A percentile compares a stretch with the other conserved stretches of the same genome.
phyloP scores from a whole-genome alignment of 305 asterid genomes.

The Solanum hybrid region DNA sequence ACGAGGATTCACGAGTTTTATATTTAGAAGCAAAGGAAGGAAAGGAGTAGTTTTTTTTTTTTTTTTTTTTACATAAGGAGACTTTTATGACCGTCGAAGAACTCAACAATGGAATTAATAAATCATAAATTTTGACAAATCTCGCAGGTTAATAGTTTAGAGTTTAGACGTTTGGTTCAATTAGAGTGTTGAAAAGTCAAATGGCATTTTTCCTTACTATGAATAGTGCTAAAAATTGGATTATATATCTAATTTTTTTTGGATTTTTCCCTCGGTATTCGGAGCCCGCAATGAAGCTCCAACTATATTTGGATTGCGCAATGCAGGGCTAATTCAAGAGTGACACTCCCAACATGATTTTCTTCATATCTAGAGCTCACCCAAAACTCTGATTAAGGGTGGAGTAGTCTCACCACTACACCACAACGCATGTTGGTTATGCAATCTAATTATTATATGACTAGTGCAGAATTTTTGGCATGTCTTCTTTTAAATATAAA shows the following conservation, averaged over 20 bases:
- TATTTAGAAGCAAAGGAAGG: background rate
- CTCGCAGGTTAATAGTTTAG: background rate
- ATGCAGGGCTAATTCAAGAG: background rate
- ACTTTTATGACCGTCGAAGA: background rate
- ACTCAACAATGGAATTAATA: background rate
- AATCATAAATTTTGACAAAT: background rate
- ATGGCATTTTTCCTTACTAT: background rate
- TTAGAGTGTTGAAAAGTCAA: background rate
- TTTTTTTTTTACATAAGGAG: background rate
- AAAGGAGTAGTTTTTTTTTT: background rate
- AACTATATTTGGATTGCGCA: rapidly evolving
- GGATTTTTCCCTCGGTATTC: too few relatives aligned
- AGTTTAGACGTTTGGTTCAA: background rate
- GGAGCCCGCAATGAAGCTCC: background rate
- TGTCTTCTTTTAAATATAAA: background rate
- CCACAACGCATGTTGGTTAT: background rate
- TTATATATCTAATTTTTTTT: background rate
- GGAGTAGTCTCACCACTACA: too few relatives aligned
- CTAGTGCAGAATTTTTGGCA: background rate
- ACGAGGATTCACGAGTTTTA: background rate
- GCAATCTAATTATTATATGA: background rate
- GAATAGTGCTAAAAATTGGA: background rate
- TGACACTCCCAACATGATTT: background rate
- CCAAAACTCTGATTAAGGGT: background rate
- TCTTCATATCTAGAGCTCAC: background rate